Conservation (phyloP, 176 grass and related monocot genomes). For the Triticum timopheevii region DNA sequence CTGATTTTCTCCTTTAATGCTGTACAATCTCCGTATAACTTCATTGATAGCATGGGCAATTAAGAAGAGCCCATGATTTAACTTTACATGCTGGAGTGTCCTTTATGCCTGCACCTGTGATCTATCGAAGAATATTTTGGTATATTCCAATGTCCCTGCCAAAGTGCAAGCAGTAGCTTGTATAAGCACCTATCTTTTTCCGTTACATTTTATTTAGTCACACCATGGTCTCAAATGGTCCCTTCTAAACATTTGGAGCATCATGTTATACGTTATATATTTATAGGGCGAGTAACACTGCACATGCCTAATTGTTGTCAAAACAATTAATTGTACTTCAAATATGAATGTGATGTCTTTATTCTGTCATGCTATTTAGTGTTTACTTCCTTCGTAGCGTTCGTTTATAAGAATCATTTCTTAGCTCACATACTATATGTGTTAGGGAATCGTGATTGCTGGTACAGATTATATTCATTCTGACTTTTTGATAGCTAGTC, state of each 20-base stretch:
- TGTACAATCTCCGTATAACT: background rate
- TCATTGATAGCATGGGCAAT: background rate
- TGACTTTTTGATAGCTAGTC: background rate
- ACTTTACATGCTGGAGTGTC: background rate
- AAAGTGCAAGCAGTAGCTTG: background rate
- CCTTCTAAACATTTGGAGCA: background rate
- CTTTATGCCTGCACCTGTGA: background rate
- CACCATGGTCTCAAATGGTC: conserved; percentile 13
- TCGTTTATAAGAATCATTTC: background rate
- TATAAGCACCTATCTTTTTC: background rate
- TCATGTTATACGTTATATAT: background rate
- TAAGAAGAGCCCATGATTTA: background rate
- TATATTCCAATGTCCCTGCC: background rate
- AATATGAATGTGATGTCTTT: background rate
- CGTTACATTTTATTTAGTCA: conserved; percentile 2
- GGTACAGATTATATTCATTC: conserved; percentile 4
- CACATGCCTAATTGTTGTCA: background rate
- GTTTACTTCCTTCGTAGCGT: background rate
- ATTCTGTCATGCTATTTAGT: background rate
- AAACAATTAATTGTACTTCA: background rate
- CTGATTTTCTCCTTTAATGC: conserved; percentile 1
- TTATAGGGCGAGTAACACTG: background rate
- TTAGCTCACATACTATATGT: background rate
- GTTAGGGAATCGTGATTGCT: background rate
- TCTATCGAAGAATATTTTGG: background rate